Evolutionary conservation across 495 filamentous ascomycete genomes (phyloP), one percentile per base, ranked within the genome.

Genomic region (Jackrogersella multiformis): DNA sequence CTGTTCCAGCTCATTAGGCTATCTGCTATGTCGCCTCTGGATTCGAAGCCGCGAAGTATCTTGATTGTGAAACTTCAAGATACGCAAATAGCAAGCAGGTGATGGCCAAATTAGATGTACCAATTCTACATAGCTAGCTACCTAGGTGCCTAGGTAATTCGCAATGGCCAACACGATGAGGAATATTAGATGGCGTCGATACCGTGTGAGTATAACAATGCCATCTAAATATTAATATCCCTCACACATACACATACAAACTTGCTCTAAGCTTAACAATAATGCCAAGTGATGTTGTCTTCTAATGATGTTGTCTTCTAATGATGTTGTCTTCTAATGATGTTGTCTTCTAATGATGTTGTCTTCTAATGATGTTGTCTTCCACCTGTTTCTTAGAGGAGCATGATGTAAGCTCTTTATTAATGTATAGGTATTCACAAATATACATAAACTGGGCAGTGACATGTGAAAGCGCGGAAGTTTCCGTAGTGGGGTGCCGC

Each of bases 391-490:
- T 13, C 10, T 35, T 35, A 35, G 32, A 35, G 32, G 32, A 2
- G 32, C 10, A 7, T n/a, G n/a, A n/a, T n/a, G 10, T 5, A 2
- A 35, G 32, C 4, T 5, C 32, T 35, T 35, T 2, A 21, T 5
- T 7, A 12, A 48, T 28, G 12, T 2, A 16, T 30, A 48, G 5
- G 13, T 26, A n/a, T n/a, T n/a, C n/a, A n/a, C n/a, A n/a, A n/a
- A n/a, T n/a, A n/a, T n/a, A 15, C 45, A n/a, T 28, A 30, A 21
- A 36, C 30, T 15, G 23, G n/a, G 39, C 12, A 12, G 51, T 69
- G 56, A 64, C 66, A 69, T 69, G 66, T 64, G 66, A 69, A 76
- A 77, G 58, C 51, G 73, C 69, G 74, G 70, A 77, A 65, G 35
- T 56, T 55, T 28, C 53, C 56, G 58, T 56, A 49, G 52, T 63